Conservation (phyloP, 441 rosid species). For the Breynia disticha region DNA sequence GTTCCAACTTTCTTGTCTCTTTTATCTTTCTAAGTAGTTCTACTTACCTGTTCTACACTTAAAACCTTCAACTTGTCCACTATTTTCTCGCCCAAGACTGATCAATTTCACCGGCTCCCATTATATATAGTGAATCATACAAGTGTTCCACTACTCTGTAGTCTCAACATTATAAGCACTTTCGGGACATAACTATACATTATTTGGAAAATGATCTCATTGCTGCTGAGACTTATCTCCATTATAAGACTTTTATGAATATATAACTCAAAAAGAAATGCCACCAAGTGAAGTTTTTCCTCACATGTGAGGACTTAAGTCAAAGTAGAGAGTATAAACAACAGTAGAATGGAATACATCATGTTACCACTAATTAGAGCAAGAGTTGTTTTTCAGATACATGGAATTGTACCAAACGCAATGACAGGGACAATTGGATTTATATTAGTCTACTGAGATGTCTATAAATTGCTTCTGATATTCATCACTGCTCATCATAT, state of each 20-base stretch:
- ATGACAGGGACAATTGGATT: constrained; percentile 14
- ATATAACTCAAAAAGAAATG: neutral
- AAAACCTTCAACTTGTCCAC: neutral
- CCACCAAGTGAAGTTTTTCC: constrained; percentile 20
- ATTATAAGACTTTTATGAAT: neutral
- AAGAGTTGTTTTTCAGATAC: neutral
- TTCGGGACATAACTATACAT: constrained; percentile 11
- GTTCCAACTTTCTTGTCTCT: too few relatives aligned
- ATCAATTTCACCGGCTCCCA: too few relatives aligned
- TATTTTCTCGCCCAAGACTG: neutral
- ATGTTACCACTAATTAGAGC: constrained; percentile 20
- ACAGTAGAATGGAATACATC: constrained; percentile 15
- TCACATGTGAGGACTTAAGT: constrained; percentile 20
- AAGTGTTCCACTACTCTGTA: constrained; percentile 10
- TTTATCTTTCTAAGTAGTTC: too few relatives aligned
- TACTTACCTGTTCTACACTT: too few relatives aligned
- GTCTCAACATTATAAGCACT: constrained; percentile 1
- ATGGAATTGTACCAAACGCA: constrained; percentile 39
- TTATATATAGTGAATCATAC: constrained; percentile 3
- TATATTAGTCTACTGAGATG: neutral
- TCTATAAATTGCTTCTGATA: constrained; percentile 28
- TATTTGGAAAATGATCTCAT: neutral
- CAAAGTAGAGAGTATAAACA: constrained; percentile 24
- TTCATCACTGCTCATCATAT: constrained; percentile 8
- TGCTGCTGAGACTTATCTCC: neutral